These are phyloP conservation scores for Henningerozyma blattae DNA, from an alignment of 805 yeast genomes.

Conservation along the genomic window DNA sequence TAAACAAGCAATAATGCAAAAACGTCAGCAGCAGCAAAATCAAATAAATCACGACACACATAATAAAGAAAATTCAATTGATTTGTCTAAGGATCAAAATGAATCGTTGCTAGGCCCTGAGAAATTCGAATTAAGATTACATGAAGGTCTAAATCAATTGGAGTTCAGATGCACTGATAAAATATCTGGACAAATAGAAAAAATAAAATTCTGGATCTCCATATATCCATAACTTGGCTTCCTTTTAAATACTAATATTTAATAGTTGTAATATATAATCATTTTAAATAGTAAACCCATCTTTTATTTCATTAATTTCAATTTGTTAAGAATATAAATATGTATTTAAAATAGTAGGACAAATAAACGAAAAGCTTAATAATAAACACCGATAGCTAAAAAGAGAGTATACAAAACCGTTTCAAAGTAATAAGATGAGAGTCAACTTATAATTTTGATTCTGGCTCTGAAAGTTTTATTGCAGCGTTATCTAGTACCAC, in stretches of 20 bases:
- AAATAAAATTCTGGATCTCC: slow-evolving; percentile 22
- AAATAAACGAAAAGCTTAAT: not conserved
- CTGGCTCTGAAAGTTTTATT: slow-evolving; percentile 37
- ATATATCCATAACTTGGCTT: slow-evolving; percentile 22
- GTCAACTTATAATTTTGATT: slow-evolving; percentile 19
- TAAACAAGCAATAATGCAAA: not conserved
- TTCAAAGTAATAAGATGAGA: not conserved
- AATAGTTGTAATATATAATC: too few relatives aligned
- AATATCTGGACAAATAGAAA: slow-evolving; percentile 8
- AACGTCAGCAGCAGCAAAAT: slow-evolving; percentile 2
- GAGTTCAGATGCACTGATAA: slow-evolving; percentile 15
- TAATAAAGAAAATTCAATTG: not conserved
- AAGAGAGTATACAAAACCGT: not conserved
- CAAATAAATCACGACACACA: not conserved
- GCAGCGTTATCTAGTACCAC: slow-evolving; percentile 85
- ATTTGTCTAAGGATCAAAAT: slow-evolving; percentile 1
- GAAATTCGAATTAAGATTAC: slow-evolving; percentile 18
- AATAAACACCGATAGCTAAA: not conserved
- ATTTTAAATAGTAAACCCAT: too few relatives aligned
- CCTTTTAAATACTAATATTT: too few relatives aligned
- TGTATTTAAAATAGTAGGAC: not conserved
- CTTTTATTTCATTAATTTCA: too few relatives aligned
- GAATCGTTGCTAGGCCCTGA: slow-evolving; percentile 7
- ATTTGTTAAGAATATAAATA: not conserved
- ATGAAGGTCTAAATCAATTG: slow-evolving; percentile 22